Conservation (phyloP, 805 yeast species). For the Yamadazyma olivae region DNA sequence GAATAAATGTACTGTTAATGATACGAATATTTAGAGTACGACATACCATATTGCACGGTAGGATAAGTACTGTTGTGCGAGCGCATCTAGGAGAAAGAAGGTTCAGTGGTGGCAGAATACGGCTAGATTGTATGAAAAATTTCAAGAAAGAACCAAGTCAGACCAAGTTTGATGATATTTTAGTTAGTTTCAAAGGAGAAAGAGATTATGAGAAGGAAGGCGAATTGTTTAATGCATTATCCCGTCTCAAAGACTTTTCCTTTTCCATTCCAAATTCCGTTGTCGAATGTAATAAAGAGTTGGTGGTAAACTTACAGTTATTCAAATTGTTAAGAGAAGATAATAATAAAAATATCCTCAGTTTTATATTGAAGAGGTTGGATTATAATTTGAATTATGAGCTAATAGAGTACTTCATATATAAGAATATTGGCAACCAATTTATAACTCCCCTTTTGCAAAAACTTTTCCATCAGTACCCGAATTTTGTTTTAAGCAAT, state of each 20-base stretch:
- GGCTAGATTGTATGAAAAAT: too few species aligned
- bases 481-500: conserved; percentile 8
- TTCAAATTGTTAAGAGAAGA: neutral
- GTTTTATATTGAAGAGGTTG: conserved; percentile 5
- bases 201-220: neutral
- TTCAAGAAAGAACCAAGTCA: conserved; percentile 1
- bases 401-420: conserved; percentile 8
- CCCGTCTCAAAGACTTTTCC: neutral
- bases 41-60: too few species aligned
- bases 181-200: neutral
- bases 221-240: neutral
- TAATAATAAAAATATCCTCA: neutral
- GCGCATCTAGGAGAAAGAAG: too few species aligned
- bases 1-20: too few species aligned
- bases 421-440: conserved; percentile 3
- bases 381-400: conserved; percentile 7
- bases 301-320: neutral
- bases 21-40: too few species aligned
- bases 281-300: neutral
- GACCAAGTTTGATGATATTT: neutral
- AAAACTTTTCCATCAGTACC: neutral
- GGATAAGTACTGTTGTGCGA: too few species aligned
- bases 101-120: too few species aligned
- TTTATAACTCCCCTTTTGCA: conserved; percentile 4
- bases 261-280: neutral